Base-by-base conservation (phyloP, 352 stramenopile genomes). In the Phytophthora cactorum region DNA sequence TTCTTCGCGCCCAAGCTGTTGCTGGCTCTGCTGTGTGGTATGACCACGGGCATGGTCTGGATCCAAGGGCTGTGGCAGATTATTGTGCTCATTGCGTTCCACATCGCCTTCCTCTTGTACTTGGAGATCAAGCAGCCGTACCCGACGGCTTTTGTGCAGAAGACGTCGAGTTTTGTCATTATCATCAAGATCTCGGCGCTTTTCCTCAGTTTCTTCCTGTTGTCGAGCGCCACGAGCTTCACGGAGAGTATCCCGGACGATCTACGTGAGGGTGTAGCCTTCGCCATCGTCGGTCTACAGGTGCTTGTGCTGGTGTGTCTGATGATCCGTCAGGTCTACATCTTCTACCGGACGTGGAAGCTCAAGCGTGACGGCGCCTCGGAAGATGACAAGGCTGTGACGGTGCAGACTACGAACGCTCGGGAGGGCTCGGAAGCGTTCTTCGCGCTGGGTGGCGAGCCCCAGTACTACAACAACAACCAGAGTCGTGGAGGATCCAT, bases 181-280 rank as follows among this genome's bases (percentile, higher is more conserved):
- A 90, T 96, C 58, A 92, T 96, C 74, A 96, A 96, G 83, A 95
- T 95, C 61, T 92, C 86, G 62, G 85, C 81, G 50, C 75, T 96
- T 0, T 91, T 89, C 51, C 59, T 96, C 14, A 91, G 83, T 63
- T 85, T 93, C 56, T 95, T 96, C 60, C 66, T 96, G 3, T 71
- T 95, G 14, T 91, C 82, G 17, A 88, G 81, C 36, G 82, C 84
- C 44, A 89, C 86, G 15, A 82, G 70, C 38, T 88, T 92, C 44
- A 88, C 84, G 3, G 53, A 79, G 44, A 83, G 84, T 41, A 84
- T 96, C 41, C 88, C 88, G 5, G 72, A 91, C 28, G 81, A 92
- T 38, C 66, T 93, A 44, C 88, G 86, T 38, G 77, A 93, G 38
- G 84, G 84, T 52, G 82, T 96, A 36, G 84, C 79, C 41, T 92